These are phyloP conservation scores for Cymbopogon citratus DNA, from an alignment of 176 grass and related monocot genomes.

Conservation along the genomic window DNA sequence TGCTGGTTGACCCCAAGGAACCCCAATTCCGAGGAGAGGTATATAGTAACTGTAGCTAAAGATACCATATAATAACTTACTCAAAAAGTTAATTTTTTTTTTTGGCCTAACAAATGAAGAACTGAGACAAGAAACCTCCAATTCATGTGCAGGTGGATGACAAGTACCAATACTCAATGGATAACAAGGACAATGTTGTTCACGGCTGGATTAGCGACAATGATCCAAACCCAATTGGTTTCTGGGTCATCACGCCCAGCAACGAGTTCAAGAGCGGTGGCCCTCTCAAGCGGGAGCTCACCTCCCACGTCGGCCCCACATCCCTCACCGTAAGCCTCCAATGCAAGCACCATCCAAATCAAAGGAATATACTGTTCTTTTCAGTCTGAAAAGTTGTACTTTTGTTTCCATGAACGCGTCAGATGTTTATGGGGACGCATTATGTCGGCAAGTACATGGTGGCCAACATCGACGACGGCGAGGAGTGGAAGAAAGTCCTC, in stretches of 20 bases:
- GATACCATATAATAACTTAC: not conserved
- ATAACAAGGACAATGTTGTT: constrained; percentile 47
- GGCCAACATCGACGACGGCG: constrained; percentile 29
- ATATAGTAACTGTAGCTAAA: no score
- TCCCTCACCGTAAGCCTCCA: constrained; percentile 37
- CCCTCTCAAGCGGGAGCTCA: constrained; percentile 57
- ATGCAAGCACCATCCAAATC: not conserved
- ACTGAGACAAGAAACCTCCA: not conserved
- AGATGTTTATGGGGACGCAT: constrained; percentile 71
- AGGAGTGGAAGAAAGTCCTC: constrained; percentile 72
- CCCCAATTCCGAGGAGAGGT: constrained; percentile 64
- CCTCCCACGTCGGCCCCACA: constrained; percentile 79
- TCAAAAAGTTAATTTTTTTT: no score
- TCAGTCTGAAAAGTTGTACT: no score
- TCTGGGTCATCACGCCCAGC: constrained; percentile 80
- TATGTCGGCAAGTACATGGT: constrained; percentile 51
- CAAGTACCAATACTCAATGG: constrained; percentile 72
- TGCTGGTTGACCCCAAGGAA: constrained; percentile 49
- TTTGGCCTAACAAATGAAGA: no score
- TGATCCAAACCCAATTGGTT: constrained; percentile 32
- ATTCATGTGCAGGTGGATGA: constrained; percentile 60
- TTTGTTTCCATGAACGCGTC: not conserved
- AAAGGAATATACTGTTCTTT: no score
- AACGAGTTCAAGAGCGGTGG: constrained; percentile 76
- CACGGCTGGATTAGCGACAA: constrained; percentile 60